These are phyloP conservation scores for Agastache rugosa DNA, from an alignment of 257 asterid species.

Conservation along the genomic window DNA sequence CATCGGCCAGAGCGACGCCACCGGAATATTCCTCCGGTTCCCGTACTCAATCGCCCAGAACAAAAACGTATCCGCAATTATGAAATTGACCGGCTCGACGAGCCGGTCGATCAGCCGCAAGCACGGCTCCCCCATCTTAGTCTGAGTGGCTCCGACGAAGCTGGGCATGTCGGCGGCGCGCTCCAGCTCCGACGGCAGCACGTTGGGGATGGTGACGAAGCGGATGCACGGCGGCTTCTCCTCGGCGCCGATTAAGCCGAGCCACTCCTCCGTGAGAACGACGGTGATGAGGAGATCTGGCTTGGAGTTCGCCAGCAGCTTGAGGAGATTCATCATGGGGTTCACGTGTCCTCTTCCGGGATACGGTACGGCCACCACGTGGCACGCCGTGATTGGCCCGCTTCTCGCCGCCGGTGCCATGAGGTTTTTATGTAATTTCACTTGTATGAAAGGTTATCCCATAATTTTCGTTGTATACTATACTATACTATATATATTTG, in stretches of 20 bases:
- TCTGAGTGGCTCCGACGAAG: constrained; percentile 62
- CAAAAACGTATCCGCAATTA: constrained; percentile 55
- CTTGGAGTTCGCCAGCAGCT: constrained; percentile 40
- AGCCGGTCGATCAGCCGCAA: constrained; percentile 57
- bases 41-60: constrained; percentile 67
- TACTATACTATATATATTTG: too few species aligned
- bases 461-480: too few species aligned
- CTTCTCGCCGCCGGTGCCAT: constrained; percentile 39
- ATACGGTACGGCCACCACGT: constrained; percentile 74
- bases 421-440: background rate
- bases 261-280: constrained; percentile 78
- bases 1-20: constrained; percentile 83
- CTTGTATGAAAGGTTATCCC: too few species aligned
- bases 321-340: constrained; percentile 75
- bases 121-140: constrained; percentile 68
- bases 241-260: constrained; percentile 61
- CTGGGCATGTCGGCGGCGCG: constrained; percentile 60
- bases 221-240: constrained; percentile 50
- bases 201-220: constrained; percentile 74
- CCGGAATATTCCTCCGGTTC: constrained; percentile 66
- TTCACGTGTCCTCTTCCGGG: constrained; percentile 93
- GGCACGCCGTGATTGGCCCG: constrained; percentile 41
- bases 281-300: constrained; percentile 55
- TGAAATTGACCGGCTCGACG: constrained; percentile 39
- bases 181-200: constrained; percentile 59